Base-by-base conservation (phyloP, 192 early-diverging fungal genomes). In the Kickxella alabastrina region DNA sequence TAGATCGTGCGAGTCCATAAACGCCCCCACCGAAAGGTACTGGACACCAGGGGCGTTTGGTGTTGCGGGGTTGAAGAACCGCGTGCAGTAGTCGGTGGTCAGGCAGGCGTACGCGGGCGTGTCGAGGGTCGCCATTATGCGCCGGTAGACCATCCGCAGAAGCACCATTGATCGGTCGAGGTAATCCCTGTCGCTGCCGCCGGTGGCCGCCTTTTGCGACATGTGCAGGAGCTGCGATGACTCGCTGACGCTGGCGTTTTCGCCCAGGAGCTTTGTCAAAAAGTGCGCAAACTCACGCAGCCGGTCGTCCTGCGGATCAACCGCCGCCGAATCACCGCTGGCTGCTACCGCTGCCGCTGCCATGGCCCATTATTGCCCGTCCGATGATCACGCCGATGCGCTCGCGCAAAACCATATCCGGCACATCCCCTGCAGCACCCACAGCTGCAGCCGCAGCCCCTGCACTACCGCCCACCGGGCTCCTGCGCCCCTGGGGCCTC, bases 41-140 rank as follows among this genome's bases (percentile, higher is more conserved):
- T 83, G 77, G 2, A 93, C 87, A 10, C 62, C 52, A 0, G 86
- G 80, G 27, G 80, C 79, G 53, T 98, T 78, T 2, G 90, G 92
- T 0, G 92, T 95, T 27, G 85, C 77, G 13, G 82, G 86, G 54
- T 98, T 98, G 53, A 98, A 98, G 28, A 83, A 66, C n/a, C 83
- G 80, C 8, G 71, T 69, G 66, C 90, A 92, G 54, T 87, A 98
- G 29, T 90, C 89, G 2, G 85, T 86, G 0, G 95, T 95, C 15
- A 98, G 68, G 47, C 91, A 91, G n/a, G 86, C 79, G 45, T 94
- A 98, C 12, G 92, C 95, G 3, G 92, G 92, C 15, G 87, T 86
- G 45, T 98, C 91, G 26, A 98, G 68, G 4, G 74, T 70, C 0
- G 86, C 77, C 63, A 85, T 85, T 27, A 91, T 78, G 22, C 87